Evolutionary conservation across 345 rosid genomes (phyloP).

Genomic region (Salix caprea): DNA sequence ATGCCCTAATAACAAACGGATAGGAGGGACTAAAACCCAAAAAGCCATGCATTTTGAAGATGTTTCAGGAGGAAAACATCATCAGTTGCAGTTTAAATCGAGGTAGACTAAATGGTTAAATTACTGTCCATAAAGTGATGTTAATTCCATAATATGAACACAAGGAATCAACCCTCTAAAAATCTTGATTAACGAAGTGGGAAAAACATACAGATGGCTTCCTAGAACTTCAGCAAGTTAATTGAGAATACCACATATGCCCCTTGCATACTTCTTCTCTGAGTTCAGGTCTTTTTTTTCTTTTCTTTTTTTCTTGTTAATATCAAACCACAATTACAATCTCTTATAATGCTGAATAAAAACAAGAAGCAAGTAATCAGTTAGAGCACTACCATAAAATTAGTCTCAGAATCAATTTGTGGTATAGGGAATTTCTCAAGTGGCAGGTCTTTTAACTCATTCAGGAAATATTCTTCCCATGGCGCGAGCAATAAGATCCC

Average conservation of each 20-base stretch:
- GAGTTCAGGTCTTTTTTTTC: not conserved
- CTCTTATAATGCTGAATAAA: not conserved
- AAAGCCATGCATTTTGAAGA: not conserved
- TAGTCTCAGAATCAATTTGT: slow-evolving; percentile 46
- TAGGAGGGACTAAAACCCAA: not conserved
- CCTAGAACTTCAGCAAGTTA: not conserved
- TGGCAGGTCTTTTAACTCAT: slow-evolving; percentile 76
- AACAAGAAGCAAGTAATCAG: not conserved
- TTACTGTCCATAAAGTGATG: not conserved
- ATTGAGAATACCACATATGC: not conserved
- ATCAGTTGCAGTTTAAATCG: not conserved
- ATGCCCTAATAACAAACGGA: not conserved
- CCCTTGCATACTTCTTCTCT: not conserved
- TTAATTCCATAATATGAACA: not conserved
- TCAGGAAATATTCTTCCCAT: slow-evolving; percentile 90
- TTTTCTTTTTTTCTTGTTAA: not conserved
- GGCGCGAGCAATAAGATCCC: slow-evolving; percentile 90
- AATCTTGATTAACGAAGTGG: not conserved
- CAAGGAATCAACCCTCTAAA: not conserved
- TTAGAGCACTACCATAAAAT: slow-evolving; percentile 48
- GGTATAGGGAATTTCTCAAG: slow-evolving; percentile 59
- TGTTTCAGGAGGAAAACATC: not conserved
- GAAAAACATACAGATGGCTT: not conserved
- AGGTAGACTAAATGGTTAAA: not conserved
- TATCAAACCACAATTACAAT: not conserved